phyloP scores from a whole-genome alignment of 1,139 yeast species.

The Kazachstania sp. region DNA sequence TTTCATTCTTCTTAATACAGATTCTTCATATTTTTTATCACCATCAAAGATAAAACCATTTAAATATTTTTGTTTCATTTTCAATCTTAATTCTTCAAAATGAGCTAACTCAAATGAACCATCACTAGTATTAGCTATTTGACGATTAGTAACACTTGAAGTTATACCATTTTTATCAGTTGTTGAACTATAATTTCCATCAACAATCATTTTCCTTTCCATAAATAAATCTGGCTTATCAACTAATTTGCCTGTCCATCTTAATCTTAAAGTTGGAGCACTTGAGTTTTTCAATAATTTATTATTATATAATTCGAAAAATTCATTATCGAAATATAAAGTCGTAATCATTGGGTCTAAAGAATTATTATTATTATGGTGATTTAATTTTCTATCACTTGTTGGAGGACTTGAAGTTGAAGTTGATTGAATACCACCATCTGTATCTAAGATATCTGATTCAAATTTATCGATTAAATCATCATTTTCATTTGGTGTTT shows the following conservation, averaged over 20 bases:
- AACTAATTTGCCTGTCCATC: constrained; percentile 81
- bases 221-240: constrained; percentile 70
- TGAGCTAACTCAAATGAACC: constrained; percentile 46
- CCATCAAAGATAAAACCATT: constrained; percentile 49
- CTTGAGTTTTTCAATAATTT: constrained; percentile 65
- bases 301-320: constrained; percentile 78
- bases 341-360: constrained; percentile 80
- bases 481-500: constrained; percentile 31
- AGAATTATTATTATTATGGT: constrained; percentile 26
- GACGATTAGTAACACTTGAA: no score
- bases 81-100: constrained; percentile 40
- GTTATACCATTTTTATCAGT: no score
- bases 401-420: constrained; percentile 17
- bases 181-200: constrained; percentile 32
- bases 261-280: constrained; percentile 69
- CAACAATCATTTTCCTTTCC: constrained; percentile 67
- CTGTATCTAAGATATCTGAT: constrained; percentile 33
- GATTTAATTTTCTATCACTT: constrained; percentile 34
- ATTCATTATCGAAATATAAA: constrained; percentile 75
- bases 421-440: constrained; percentile 27
- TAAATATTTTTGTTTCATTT: constrained; percentile 71
- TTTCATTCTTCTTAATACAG: constrained; percentile 44
- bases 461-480: constrained; percentile 24
- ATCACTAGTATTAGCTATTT: constrained; percentile 12
- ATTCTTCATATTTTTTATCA: constrained; percentile 38